Conservation (phyloP, 306 rosid species). For the Cucurbita moschata region DNA sequence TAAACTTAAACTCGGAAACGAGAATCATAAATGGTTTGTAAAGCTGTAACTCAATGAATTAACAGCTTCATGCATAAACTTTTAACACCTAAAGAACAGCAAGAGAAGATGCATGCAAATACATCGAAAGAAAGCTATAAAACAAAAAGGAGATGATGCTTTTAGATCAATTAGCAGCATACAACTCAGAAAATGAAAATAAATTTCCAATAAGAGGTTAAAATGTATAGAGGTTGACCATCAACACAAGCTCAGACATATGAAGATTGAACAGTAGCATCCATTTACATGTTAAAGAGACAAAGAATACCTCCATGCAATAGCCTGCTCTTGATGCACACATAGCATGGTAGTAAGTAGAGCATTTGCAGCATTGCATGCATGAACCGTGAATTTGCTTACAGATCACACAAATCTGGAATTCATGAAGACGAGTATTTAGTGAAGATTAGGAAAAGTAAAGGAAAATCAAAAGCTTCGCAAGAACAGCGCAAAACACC, state of each 20-base stretch:
- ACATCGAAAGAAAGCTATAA: not conserved
- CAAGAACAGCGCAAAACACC: conserved; percentile 1
- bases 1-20: not conserved
- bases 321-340: conserved; percentile 99
- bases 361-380: conserved; percentile 96
- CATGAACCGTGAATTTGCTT: conserved; percentile 97
- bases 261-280: not conserved
- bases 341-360: conserved; percentile 99
- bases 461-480: not conserved
- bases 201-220: not conserved
- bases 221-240: not conserved
- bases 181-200: not conserved
- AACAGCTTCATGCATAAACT: not conserved
- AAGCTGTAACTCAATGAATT: not conserved
- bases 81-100: not conserved
- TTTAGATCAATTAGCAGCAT: not conserved
- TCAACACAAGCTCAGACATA: not conserved
- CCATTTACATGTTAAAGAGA: not conserved
- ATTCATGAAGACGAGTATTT: conserved; percentile 9
- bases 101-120: not conserved
- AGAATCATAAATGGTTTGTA: not conserved
- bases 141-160: not conserved
- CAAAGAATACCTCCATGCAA: conserved; percentile 74
- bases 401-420: conserved; percentile 96
- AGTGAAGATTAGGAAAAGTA: conserved; percentile 3